Base-by-base conservation (phyloP, 1,284 basidiomycete genomes). In the Tilletia setariae region DNA sequence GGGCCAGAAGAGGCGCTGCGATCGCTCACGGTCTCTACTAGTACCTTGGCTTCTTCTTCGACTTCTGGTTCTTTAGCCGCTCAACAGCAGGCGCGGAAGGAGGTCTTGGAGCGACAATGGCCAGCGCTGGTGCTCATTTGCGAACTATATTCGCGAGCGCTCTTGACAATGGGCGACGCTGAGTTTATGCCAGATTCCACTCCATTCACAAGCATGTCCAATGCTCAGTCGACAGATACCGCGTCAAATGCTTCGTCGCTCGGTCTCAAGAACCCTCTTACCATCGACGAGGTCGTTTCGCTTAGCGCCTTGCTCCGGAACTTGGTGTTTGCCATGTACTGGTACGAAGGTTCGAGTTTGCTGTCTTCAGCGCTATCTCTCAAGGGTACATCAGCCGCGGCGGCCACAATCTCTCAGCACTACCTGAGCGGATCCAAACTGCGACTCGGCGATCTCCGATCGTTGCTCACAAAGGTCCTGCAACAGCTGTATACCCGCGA, bases 121-220 rank as follows among this genome's bases (percentile, higher is more conserved):
- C 74, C 89, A 0, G 85, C 90, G 1, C 84, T 98, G 1, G 84
- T 98, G 1, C 87, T 97, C 63, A 87, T 97, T 2, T 87, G 88
- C 7, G 90, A 94, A 67, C 83, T 97, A 21, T 95, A 97, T 82
- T 88, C 89, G 1, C 90, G 95, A 72, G 88, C 90, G 13, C 87
- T 98, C 21, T 86, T 94, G 47, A 93, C 94, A 0, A 91, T 98
- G 85, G 92, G 92, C 1, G 96, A 98, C 76, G 95, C 98, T 82
- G 95, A 98, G 82, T 98, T 98, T 84, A 94, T 0, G 83, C 83
- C 2, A 19, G 64, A 49, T 16, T 21, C 23, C 32, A n/a, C 42
- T 23, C 25, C 53, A 19, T 44, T 63, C 56, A 61, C 56, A 9
- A 61, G 56, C 30, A 30, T 30, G 6, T 61, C 56, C 28, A 35